phyloP scores from a whole-genome alignment of 108 stramenopile species.

The Pseudonitzschia pungens region DNA sequence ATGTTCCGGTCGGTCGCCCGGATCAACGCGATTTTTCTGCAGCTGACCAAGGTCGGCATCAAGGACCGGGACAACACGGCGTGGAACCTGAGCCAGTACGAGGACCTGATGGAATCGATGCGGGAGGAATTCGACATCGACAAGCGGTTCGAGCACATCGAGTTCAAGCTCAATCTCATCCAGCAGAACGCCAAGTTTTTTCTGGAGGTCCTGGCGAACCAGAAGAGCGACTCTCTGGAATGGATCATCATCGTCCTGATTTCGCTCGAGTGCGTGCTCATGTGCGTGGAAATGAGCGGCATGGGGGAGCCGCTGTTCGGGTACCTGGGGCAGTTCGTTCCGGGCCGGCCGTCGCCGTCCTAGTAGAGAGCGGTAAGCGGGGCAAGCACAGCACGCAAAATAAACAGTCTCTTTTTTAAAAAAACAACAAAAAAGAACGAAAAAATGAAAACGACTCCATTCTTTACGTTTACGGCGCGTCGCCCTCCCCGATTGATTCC shows the following conservation, averaged over 20 bases:
- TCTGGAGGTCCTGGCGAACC: conserved; percentile 82
- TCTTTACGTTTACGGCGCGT: too few species aligned
- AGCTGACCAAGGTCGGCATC: conserved; percentile 88
- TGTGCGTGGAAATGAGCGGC: conserved; percentile 89
- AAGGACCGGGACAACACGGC: conserved; percentile 90
- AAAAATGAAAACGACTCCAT: too few species aligned
- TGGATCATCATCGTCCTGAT: conserved; percentile 93
- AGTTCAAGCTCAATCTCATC: conserved; percentile 89
- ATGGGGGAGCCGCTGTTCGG: conserved; percentile 55
- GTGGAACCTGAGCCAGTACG: conserved; percentile 89
- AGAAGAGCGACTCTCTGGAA: conserved; percentile 87
- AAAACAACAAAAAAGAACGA: too few species aligned
- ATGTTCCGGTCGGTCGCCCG: conserved; percentile 82
- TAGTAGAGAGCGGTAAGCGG: background rate
- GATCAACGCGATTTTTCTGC: conserved; percentile 89
- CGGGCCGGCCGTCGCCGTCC: background rate
- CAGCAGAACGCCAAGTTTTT: conserved; percentile 95
- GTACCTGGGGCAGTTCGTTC: conserved; percentile 5
- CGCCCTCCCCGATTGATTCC: too few species aligned
- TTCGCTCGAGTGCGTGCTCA: conserved; percentile 82
- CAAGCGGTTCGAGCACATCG: conserved; percentile 77
- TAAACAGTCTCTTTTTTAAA: too few species aligned
- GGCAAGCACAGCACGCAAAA: too few species aligned
- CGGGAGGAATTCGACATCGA: conserved; percentile 68
- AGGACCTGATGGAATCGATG: conserved; percentile 70